Evolutionary conservation across 371 early-diverging fungal genomes (phyloP), one percentile per base, ranked within the genome.

Genomic region (Coemansia sp.): DNA sequence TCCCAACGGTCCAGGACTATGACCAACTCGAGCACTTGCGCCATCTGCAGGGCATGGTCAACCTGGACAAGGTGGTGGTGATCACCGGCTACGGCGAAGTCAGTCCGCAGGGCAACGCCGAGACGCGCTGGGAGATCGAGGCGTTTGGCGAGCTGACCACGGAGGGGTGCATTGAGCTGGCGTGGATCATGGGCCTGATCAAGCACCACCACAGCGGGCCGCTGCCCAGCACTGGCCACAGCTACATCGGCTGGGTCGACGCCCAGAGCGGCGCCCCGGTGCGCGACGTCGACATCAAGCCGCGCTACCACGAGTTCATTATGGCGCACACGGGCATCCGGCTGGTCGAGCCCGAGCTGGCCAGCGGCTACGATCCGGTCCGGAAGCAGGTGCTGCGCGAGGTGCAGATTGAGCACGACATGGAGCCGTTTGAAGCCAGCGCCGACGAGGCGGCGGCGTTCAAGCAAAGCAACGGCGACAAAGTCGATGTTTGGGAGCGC

Each of bases 61-160:
- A 95, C 76, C 82, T 96, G 54, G 94, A 94, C 60, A 88, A 93
- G 81, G 90, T 91, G 5, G 88, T 95, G 39, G 95, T 96, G 48
- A 88, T 94, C 48, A 91, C 94, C 61, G 97, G 97, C 64, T 94
- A 90, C 69, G 90, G 90, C 77, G 97, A 96, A 78, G 94, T 96
- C 9, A 93, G 95, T 5, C 95, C 97, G 20, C 93, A 87, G 83
- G 95, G 95, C 78, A 90, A 92, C 63, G 86, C 90, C 43, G 85
- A 94, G 66, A 94, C 94, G 59, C 91, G 97, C 58, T 96, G 97
- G 96, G 96, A 96, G 77, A 93, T 95, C 90, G 94, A 93, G 79
- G 87, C 91, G 63, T 68, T 81, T 56, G 97, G 95, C 61, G 88
- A 93, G 74, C 89, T 96, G 83, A 92, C 94, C 30, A 83, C 93